Evolutionary conservation across 164 flowering plant species (phyloP), one percentile per base, ranked within the genome.

Genomic region (Santalum album): DNA sequence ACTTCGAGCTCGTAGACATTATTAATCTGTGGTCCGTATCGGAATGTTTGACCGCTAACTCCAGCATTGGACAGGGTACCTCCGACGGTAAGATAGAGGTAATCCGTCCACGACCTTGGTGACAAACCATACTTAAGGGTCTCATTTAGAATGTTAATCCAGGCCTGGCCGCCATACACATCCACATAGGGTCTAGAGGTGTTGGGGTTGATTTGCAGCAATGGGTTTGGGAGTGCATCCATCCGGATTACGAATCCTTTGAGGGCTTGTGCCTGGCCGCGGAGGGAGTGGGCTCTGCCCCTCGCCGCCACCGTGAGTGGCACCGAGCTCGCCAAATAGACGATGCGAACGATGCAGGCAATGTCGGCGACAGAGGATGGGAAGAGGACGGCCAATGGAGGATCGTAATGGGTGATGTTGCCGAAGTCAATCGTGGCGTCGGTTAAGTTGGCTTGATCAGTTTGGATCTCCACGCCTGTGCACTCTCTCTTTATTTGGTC

Each of bases 81-180:
- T 52, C 80, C 80, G 56, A 76, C 55, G 22, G 61, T 70, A 5
- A 73, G 65, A 38, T 68, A 66, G 14, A 71, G 53, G 55, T 70
- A 76, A 68, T 76, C 80, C n/a, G 80, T 73, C 80, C 80, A 76
- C 23, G 75, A 65, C 26, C 57, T 56, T 26, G 80, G 80, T 18
- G 80, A 65, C 23, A 76, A 64, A 1, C 73, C 78, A 12, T 47
- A 46, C 49, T 61, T 53, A n/a, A 76, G 27, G 39, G 65, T 56
- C 43, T 67, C 68, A 32, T 61, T 53, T 58, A 76, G 42, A 53
- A 76, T 62, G 19, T 76, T 75, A 14, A 68, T 57, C 80, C 80
- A 76, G 1, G 73, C 60, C 55, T 71, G 50, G 6, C 73, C 76
- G 17, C 74, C 78, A 51, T 74, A 67, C 1, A 71, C 80, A 58